Evolutionary conservation across 75 land plant genomes (phyloP), one percentile per base, ranked within the genome.

Genomic region (Pinus tabuliformis): DNA sequence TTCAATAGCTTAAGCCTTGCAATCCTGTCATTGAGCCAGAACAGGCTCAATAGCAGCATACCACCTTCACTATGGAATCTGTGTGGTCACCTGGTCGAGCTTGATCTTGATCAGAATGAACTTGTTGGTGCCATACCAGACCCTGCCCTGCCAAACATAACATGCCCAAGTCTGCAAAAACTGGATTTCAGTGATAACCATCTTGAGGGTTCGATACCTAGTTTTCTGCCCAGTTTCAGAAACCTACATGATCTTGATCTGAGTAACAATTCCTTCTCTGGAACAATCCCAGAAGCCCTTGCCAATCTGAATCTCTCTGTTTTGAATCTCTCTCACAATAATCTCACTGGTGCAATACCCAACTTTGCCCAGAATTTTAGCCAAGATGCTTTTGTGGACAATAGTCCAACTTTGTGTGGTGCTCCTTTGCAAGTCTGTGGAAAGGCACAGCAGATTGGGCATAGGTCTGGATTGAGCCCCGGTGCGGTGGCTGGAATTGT

Each of bases 61-160:
- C 87, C 96, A 1, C 78, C 86, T n/a, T 89, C 96, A 3, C 73
- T 91, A 16, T 91, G 94, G 91, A 89, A 87, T 77, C 85, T 93
- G 59, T 93, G 95, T 74, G 87, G 81, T 58, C 66, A 76, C 9
- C 82, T 91, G 21, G 83, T 76, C 57, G 84, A 91, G 64, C 85
- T 93, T 33, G 78, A 77, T 21, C 76, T 93, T 42, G 82, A 83
- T 61, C 80, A 76, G 16, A 91, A 91, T 63, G 54, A n/a, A 15
- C 65, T 93, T 28, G 76, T 80, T 39, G 96, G 94, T 28, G 21
- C 71, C 36, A 45, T 93, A 16, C 94, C 96, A 24, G 78, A 81
- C 9, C 92, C 92, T 13, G 87, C 88, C 22, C 56, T 81, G 22
- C 86, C 89, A 4, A 81, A 81, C 76, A 57, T 78, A 22, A 75